Conservation (phyloP, 495 filamentous ascomycete genomes). For the Tuber indicum region DNA sequence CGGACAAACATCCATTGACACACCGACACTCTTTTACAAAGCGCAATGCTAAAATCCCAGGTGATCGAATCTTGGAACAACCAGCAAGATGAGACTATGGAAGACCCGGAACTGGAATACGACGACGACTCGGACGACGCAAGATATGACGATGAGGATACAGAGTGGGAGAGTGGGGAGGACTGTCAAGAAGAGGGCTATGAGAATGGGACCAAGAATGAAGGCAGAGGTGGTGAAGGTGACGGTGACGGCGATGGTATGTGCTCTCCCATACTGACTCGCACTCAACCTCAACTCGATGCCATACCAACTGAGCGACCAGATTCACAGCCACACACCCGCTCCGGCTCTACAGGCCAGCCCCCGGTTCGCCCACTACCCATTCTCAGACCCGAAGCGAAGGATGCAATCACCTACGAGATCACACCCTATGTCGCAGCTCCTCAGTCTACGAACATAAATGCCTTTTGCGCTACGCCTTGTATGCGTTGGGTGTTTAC, state of each 20-base stretch:
- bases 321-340: slow-evolving; percentile 46
- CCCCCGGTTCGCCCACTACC: slow-evolving; percentile 52
- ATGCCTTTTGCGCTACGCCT: slow-evolving; percentile 81
- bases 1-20: background rate
- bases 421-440: slow-evolving; percentile 96
- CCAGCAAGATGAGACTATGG: slow-evolving; percentile 62
- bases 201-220: slow-evolving; percentile 52
- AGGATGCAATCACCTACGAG: slow-evolving; percentile 79
- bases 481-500: slow-evolving; percentile 95
- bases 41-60: background rate
- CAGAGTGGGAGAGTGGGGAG: slow-evolving; percentile 20
- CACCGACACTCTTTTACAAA: background rate
- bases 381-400: slow-evolving; percentile 66
- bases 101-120: slow-evolving; percentile 54
- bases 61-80: slow-evolving; percentile 57
- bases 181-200: slow-evolving; percentile 44
- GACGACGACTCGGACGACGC: slow-evolving; percentile 50
- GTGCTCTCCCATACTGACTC: slow-evolving; percentile 58
- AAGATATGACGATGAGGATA: slow-evolving; percentile 41
- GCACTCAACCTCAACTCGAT: slow-evolving; percentile 41
- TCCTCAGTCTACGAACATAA: slow-evolving; percentile 91
- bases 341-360: slow-evolving; percentile 45
- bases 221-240: slow-evolving; percentile 59
- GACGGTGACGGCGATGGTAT: slow-evolving; percentile 48
- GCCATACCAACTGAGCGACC: slow-evolving; percentile 42